Base-by-base conservation (phyloP, 1,284 basidiomycete genomes). In the Flammula alnicola region DNA sequence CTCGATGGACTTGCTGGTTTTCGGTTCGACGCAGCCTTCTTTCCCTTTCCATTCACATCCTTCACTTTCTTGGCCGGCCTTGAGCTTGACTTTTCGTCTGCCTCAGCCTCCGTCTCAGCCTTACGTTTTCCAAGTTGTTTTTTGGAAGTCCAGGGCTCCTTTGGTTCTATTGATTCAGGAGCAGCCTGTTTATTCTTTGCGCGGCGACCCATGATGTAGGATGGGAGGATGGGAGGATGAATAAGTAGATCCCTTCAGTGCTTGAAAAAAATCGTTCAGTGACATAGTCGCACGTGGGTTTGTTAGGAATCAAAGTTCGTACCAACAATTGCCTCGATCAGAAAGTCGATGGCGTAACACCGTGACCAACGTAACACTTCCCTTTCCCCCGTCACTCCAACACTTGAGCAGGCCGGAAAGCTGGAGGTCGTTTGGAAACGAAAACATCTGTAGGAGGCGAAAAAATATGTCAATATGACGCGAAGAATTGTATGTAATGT, bases 151-250 rank as follows among this genome's bases (percentile, higher is more conserved):
- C 61, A 51, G n/a, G 60, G 57, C 7, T 64, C 61, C 9, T 68
- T 71, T 1, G 63, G 56, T 17, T 81, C 74, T 10, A 94, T 64
- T 32, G 92, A 84, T 51, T 73, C 74, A 2, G 93, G 93, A 4
- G 84, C 76, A 0, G 77, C 81, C 72, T 98, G 95, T 77, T 97
- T 97, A 73, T 91, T 89, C 73, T 91, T 93, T 58, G 93, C 84
- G 62, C 93, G 86, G 66, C 93, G 83, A 63, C 95, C 95, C 93
- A 96, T 60, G 32, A 35, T 45, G 35, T 39, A 46, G 32, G 32
- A 36, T n/a, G 35, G 35, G 23, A 26, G 20, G 32, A 12, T n/a
- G 33, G 33, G 40, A 32, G 25, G 32, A 27, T 44, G 30, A 52
- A 41, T 23, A 35, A 17, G 26, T 35, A 25, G 25, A 29, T 38